phyloP scores from a whole-genome alignment of 202 grass and related monocot genomes.

The Bolboschoenoplectus hybrid region DNA sequence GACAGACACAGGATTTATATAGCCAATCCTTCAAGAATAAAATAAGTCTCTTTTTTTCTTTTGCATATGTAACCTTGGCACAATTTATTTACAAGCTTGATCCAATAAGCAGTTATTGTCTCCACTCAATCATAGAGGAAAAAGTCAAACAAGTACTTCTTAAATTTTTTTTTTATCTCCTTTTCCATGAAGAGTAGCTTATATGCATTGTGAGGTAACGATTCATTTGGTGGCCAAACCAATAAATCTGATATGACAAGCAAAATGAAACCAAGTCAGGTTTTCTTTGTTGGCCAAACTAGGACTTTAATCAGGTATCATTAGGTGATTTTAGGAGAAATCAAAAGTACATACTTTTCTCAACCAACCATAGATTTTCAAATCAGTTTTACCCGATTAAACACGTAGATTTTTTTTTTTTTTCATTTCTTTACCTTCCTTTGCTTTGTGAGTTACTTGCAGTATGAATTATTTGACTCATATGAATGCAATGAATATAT shows the following conservation, averaged over 20 bases:
- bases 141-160: neutral
- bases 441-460: too few relatives aligned
- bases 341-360: neutral
- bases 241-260: slow-evolving; percentile 1
- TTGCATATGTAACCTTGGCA: slow-evolving; percentile 3
- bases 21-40: neutral
- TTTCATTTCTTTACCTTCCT: too few relatives aligned
- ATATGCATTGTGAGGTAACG: neutral
- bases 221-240: slow-evolving; percentile 26
- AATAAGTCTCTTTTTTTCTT: neutral
- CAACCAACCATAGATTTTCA: neutral
- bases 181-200: neutral
- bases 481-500: too few relatives aligned
- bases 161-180: neutral
- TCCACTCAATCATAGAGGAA: neutral
- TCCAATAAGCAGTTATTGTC: neutral
- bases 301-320: slow-evolving; percentile 18
- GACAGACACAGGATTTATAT: slow-evolving; percentile 1
- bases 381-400: neutral
- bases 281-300: slow-evolving; percentile 34
- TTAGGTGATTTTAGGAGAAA: slow-evolving; percentile 27
- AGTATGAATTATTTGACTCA: too few relatives aligned
- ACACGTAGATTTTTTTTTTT: neutral
- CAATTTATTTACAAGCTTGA: neutral
- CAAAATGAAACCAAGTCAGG: neutral